phyloP scores from a whole-genome alignment of 768 basidiomycete species.

The Suillus clintonianus region DNA sequence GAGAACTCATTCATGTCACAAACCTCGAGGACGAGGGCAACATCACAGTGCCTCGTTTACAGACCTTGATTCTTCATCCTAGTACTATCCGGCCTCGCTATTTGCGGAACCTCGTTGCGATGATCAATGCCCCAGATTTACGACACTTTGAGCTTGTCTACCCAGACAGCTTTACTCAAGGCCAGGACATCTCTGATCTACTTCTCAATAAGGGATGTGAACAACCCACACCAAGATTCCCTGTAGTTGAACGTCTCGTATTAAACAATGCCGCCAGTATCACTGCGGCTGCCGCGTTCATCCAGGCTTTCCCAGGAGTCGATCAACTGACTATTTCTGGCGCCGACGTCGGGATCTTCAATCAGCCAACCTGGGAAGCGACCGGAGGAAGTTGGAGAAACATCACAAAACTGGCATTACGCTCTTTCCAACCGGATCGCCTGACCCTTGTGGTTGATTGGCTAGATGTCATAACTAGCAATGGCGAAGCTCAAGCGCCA shows the following conservation, averaged over 20 bases:
- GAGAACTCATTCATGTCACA: constrained; percentile 28
- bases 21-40: constrained; percentile 1
- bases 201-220: constrained; percentile 17
- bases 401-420: neutral
- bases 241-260: constrained; percentile 27
- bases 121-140: constrained; percentile 27
- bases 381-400: neutral
- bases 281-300: constrained; percentile 23
- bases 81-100: constrained; percentile 32
- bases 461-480: neutral
- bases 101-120: constrained; percentile 29
- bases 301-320: constrained; percentile 27
- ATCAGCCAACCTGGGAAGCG: neutral
- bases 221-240: constrained; percentile 20
- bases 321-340: constrained; percentile 25
- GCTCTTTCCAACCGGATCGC: neutral
- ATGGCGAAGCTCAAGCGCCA: neutral
- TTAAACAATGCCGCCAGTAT: constrained; percentile 26
- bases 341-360: constrained; percentile 26
- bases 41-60: constrained; percentile 27
- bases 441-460: neutral
- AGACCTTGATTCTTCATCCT: constrained; percentile 31
- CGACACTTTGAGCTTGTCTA: constrained; percentile 35
- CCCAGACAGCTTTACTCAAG: constrained; percentile 29
- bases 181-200: constrained; percentile 26